Evolutionary conservation across 2,329 filamentous ascomycete genomes (phyloP), one percentile per base, ranked within the genome.

Genomic region (Claviceps sorghi): DNA sequence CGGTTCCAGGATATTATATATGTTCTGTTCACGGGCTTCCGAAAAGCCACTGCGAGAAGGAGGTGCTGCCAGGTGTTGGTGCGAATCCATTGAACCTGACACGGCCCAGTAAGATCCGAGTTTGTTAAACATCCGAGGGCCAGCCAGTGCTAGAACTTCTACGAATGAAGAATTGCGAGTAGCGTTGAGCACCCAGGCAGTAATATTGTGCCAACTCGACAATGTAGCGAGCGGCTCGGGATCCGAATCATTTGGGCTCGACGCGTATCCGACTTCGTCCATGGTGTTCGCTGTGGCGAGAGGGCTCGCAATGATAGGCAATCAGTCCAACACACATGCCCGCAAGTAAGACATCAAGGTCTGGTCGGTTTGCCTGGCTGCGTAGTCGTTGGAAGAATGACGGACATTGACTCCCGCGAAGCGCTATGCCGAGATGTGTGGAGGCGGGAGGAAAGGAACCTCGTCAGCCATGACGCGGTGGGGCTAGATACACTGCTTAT

Each of bases 111-210:
- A 77, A n/a, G 77, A 79, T 49, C 83, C 80, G 40, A 84, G 73
- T 64, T 79, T 83, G 66, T 77, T 81, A 34, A 86, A 75, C 62
- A 89, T 80, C 54, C 85, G 76, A 49, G 85, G 85, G 4, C 85
- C 77, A 19, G 79, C 83, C 65, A 80, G 74, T 57, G 87, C 74
- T 48, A 90, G 69, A 60, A 88, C 83, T 64, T 79, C 80, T 19
- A 86, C 68, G 11, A 82, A 82, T 2, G 84, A 83, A 47, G 78
- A 72, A 65, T 79, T 76, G 58, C 75, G 74, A 44, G 78, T 76
- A 54, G 79, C 69, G 65, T 81, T 80, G 54, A 77, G 72, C 5
- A 74, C 74, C 78, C 79, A 81, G 52, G 69, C 65, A 21, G 76
- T 75, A 58, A 81, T 63, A 58, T 79, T 78, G 57, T 73, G 69